These are phyloP conservation scores for Paxillus involutus DNA, from an alignment of 768 basidiomycete genomes.

Conservation along the genomic window DNA sequence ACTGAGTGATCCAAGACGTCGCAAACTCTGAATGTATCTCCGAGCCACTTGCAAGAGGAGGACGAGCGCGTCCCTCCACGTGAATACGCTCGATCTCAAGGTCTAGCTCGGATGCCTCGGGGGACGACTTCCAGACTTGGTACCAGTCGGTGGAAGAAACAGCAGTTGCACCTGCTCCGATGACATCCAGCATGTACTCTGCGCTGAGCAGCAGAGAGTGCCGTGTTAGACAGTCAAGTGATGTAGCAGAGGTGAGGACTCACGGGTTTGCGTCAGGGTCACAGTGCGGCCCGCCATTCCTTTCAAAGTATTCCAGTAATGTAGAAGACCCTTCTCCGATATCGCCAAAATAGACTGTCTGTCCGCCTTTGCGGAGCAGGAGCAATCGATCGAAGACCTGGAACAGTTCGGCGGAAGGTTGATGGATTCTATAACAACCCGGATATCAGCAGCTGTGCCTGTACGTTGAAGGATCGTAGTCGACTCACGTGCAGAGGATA, in stretches of 20 bases:
- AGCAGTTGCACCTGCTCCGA: slow-evolving; percentile 56
- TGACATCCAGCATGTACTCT: slow-evolving; percentile 51
- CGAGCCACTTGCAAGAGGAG: slow-evolving; percentile 19
- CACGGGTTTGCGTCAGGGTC: slow-evolving; percentile 23
- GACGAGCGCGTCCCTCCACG: slow-evolving; percentile 31
- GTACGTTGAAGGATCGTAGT: neutral
- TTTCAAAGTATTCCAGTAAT: slow-evolving; percentile 23
- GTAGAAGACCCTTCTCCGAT: slow-evolving; percentile 22
- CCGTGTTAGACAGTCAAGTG: neutral
- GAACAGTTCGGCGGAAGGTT: slow-evolving; percentile 50
- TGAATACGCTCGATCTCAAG: slow-evolving; percentile 46
- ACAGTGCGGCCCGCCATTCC: slow-evolving; percentile 19
- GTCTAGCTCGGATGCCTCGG: slow-evolving; percentile 37
- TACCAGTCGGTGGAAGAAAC: slow-evolving; percentile 48
- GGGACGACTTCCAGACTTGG: slow-evolving; percentile 45
- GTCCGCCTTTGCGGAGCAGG: slow-evolving; percentile 52
- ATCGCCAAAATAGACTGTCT: slow-evolving; percentile 69
- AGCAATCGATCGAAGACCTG: slow-evolving; percentile 52
- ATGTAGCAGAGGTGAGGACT: neutral
- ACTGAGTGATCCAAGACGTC: slow-evolving; percentile 40
- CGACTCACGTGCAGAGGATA: slow-evolving; percentile 52
- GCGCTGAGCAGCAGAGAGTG: slow-evolving; percentile 28
- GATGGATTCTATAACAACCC: slow-evolving; percentile 14
- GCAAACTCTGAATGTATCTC: slow-evolving; percentile 32
- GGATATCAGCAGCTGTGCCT: neutral